phyloP scores from a whole-genome alignment of 2,329 filamentous ascomycete species.

The Tetracladium maxilliforme region DNA sequence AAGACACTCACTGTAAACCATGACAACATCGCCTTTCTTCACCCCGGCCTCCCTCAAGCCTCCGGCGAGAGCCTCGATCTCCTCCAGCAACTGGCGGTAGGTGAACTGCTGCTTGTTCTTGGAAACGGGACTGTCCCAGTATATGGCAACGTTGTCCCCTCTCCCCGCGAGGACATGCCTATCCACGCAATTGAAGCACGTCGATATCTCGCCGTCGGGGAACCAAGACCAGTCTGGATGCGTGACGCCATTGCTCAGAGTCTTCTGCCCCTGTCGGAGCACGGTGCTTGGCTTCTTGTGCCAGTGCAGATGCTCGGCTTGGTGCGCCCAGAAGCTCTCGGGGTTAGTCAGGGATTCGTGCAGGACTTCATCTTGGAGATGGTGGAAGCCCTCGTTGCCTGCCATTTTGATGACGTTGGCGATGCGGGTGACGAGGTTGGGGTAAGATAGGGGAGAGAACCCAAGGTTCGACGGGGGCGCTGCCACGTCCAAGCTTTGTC shows the following conservation, averaged over 20 bases:
- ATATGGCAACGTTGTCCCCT: slow-evolving; percentile 60
- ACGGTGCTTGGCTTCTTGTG: slow-evolving; percentile 56
- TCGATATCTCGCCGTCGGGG: slow-evolving; percentile 74
- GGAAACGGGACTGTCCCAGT: slow-evolving; percentile 81
- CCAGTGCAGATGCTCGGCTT: slow-evolving; percentile 68
- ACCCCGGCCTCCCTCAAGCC: slow-evolving; percentile 74
- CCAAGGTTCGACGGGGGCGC: too few relatives aligned
- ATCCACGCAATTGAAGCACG: slow-evolving; percentile 84
- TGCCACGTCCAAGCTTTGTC: too few relatives aligned
- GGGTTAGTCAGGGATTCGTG: slow-evolving; percentile 48
- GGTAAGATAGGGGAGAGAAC: slow-evolving; percentile 27
- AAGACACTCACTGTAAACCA: slow-evolving; percentile 74
- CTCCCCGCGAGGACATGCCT: slow-evolving; percentile 72
- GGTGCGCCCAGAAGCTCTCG: slow-evolving; percentile 58
- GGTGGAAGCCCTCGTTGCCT: slow-evolving; percentile 14
- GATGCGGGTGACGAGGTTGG: slow-evolving; percentile 20
- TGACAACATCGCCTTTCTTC: slow-evolving; percentile 68
- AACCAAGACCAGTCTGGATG: slow-evolving; percentile 87
- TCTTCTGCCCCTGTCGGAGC: slow-evolving; percentile 46
- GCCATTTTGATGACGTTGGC: slow-evolving; percentile 23
- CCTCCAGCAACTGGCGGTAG: slow-evolving; percentile 60
- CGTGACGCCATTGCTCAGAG: slow-evolving; percentile 40
- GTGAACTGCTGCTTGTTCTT: slow-evolving; percentile 56
- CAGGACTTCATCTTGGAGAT: slow-evolving; percentile 16
- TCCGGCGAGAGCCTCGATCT: slow-evolving; percentile 71